phyloP scores from a whole-genome alignment of 306 rosid species.

The Betula pendula region DNA sequence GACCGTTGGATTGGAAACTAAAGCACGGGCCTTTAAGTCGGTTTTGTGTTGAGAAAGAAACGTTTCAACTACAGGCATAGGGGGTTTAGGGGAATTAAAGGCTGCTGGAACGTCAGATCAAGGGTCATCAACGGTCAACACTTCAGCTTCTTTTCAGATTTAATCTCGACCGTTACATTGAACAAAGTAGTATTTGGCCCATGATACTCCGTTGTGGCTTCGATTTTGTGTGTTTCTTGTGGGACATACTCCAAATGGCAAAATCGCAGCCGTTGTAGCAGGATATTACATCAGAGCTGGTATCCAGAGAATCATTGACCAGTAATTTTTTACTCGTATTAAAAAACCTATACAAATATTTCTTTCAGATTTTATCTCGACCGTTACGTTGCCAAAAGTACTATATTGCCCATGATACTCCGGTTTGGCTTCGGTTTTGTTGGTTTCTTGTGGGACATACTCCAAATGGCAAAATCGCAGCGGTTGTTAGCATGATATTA shows the following conservation, averaged over 20 bases:
- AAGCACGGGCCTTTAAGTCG: background rate
- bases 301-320: too few species aligned
- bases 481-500: too few species aligned
- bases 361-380: too few species aligned
- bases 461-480: too few species aligned
- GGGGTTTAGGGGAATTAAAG: slow-evolving; percentile 18
- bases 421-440: too few species aligned
- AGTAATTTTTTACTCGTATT: too few species aligned
- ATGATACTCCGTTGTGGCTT: too few species aligned
- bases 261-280: too few species aligned
- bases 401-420: background rate
- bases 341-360: too few species aligned
- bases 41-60: slow-evolving; percentile 21
- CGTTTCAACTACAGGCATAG: slow-evolving; percentile 30
- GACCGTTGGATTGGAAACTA: slow-evolving; percentile 47
- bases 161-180: slow-evolving; percentile 14
- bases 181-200: background rate
- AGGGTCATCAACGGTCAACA: background rate
- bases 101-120: slow-evolving; percentile 27
- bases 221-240: too few species aligned
- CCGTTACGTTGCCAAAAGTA: background rate
- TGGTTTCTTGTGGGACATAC: too few species aligned
- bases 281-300: too few species aligned
- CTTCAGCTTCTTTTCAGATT: background rate
- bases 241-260: background rate